Evolutionary conservation across 2,329 filamentous ascomycete genomes (phyloP).

Genomic region (Phoma herbarum): DNA sequence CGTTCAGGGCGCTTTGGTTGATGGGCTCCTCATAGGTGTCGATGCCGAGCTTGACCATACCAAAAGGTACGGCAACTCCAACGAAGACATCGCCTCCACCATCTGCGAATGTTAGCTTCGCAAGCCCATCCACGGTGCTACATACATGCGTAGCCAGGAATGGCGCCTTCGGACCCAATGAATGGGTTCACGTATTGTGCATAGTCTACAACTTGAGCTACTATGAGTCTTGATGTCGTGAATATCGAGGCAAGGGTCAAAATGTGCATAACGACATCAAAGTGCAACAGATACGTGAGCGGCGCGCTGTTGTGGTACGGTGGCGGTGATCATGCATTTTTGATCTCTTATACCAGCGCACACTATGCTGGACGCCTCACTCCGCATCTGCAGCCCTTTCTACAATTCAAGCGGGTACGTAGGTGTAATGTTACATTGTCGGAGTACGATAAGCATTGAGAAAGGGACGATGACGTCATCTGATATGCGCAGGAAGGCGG

Average conservation of each 20-base stretch:
- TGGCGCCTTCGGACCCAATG: slow-evolving; percentile 58
- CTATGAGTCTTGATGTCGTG: neutral
- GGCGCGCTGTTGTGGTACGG: neutral
- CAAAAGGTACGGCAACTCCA: slow-evolving; percentile 50
- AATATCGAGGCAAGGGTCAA: slow-evolving; percentile 1
- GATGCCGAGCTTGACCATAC: slow-evolving; percentile 53
- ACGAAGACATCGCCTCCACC: slow-evolving; percentile 54
- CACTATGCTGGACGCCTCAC: neutral
- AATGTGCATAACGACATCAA: neutral
- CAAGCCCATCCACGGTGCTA: neutral
- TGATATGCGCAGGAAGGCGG: slow-evolving; percentile 2
- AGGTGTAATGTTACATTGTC: slow-evolving; percentile 18
- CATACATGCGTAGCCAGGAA: slow-evolving; percentile 49
- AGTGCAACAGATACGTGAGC: neutral
- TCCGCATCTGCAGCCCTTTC: slow-evolving; percentile 1
- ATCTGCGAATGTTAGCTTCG: slow-evolving; percentile 33
- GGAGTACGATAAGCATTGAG: neutral
- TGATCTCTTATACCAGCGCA: neutral
- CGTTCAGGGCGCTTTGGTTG: slow-evolving; percentile 51
- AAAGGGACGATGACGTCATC: slow-evolving; percentile 12
- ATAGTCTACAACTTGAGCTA: slow-evolving; percentile 40
- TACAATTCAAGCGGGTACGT: slow-evolving; percentile 2
- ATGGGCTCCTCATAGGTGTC: slow-evolving; percentile 51
- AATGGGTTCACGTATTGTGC: slow-evolving; percentile 56
- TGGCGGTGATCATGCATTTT: neutral